These are phyloP conservation scores for Talaromyces thailandensis DNA, from an alignment of 495 filamentous ascomycete genomes.

Conservation along the genomic window DNA sequence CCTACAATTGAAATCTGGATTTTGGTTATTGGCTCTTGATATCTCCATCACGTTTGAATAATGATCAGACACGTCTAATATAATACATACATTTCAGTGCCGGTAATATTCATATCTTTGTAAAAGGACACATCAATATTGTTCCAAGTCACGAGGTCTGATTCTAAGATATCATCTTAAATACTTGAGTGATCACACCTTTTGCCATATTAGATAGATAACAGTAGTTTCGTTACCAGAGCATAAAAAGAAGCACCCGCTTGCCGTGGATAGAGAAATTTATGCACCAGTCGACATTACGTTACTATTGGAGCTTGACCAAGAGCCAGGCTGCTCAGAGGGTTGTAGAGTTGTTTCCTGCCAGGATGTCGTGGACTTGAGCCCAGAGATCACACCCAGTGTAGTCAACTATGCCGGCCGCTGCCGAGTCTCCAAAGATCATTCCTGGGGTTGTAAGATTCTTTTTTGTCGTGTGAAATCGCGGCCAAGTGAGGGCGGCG, in stretches of 20 bases:
- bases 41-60: background rate
- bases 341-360: constrained; percentile 3
- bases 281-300: background rate
- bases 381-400: constrained; percentile 23
- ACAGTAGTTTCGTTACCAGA: background rate
- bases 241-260: background rate
- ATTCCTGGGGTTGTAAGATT: constrained; percentile 14
- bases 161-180: background rate
- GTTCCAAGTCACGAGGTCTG: background rate
- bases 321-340: background rate
- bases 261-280: background rate
- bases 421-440: constrained; percentile 16
- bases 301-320: background rate
- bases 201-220: background rate
- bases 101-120: background rate
- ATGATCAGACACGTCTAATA: background rate
- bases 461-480: constrained; percentile 10
- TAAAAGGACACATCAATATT: background rate
- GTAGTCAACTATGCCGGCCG: constrained; percentile 20
- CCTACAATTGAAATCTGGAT: background rate
- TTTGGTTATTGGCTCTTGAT: background rate
- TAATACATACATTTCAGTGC: background rate
- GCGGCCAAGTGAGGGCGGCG: constrained; percentile 21
- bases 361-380: constrained; percentile 13
- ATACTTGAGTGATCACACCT: background rate